Percentiles rank a stretch among this genome's conserved stretches.
These are phyloP conservation scores for Candida tropicalis DNA, from an alignment of 1,139 yeast genomes.

Conservation along the genomic window DNA sequence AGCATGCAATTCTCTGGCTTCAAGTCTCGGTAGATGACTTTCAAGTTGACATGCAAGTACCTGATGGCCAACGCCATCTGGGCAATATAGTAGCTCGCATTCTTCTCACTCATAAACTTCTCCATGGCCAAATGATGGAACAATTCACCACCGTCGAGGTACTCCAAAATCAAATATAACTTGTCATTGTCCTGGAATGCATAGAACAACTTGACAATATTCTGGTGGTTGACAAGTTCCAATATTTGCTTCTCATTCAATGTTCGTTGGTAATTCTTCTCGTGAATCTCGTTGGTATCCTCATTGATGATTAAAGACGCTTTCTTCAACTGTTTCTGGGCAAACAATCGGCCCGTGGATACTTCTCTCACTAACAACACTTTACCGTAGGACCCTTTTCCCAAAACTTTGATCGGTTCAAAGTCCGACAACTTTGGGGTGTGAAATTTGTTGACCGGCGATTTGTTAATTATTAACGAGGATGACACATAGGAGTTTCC, in stretches of 20 bases:
- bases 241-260: slow-evolving; percentile 46
- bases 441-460: slow-evolving; percentile 10
- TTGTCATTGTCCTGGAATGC: slow-evolving; percentile 87
- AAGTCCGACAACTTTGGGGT: slow-evolving; percentile 57
- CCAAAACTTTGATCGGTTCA: slow-evolving; percentile 77
- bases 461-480: slow-evolving; percentile 19
- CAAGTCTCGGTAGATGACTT: slow-evolving; percentile 87
- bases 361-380: slow-evolving; percentile 75
- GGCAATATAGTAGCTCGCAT: slow-evolving; percentile 81
- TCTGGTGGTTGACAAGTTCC: slow-evolving; percentile 67
- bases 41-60: slow-evolving; percentile 71
- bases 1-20: slow-evolving; percentile 93
- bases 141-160: slow-evolving; percentile 91
- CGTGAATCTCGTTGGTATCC: slow-evolving; percentile 22
- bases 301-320: slow-evolving; percentile 54
- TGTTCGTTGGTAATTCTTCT: slow-evolving; percentile 40
- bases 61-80: slow-evolving; percentile 82
- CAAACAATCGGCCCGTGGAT: slow-evolving; percentile 69
- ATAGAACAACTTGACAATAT: slow-evolving; percentile 83
- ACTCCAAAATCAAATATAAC: slow-evolving; percentile 79
- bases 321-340: slow-evolving; percentile 86
- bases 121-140: slow-evolving; percentile 73
- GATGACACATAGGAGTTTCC: slow-evolving; percentile 17
- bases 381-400: slow-evolving; percentile 91
- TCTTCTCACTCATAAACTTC: slow-evolving; percentile 62